Base-by-base conservation (phyloP, 2,329 filamentous ascomycete genomes). In the Trichoderma guizhouense region DNA sequence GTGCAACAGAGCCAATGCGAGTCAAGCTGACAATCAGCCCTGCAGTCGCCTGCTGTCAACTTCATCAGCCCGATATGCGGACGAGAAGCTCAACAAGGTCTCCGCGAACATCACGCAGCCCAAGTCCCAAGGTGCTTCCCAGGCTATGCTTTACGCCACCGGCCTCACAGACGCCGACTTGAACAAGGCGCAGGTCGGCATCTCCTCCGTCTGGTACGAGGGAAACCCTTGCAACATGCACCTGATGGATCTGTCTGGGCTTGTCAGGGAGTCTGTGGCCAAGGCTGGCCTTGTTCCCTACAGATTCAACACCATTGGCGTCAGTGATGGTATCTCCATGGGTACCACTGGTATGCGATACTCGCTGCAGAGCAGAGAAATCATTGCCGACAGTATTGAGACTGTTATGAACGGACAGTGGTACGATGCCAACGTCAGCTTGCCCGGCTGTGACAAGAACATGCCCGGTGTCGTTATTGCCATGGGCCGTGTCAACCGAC, bases 191-290 rank as follows among this genome's bases (percentile, higher is more conserved):
- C 97, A 99, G 86, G 92, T 99, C 77, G 96, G 96, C 76, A 98
- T 99, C 81, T 97, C 95, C 55, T 98, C 95, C 7, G 95, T 98
- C 73, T 99, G 96, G 96, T 98, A 95, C 84, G 92, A 94, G 77
- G 96, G 96, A 72, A 99, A 99, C 84, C 96, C 96, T 30, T 99
- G 96, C 87, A 99, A 99, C 85, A 99, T 98, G 95, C 96, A 99
- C 83, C 86, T 99, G 74, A 87, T 99, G 83, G 93, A 97, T 79
- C 89, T 99, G 73, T 97, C 93, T 80, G 87, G 92, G 81, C 85
- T 91, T 75, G 92, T 97, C 75, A 85, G 84, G 78, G 82, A 89
- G 76, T 89, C 87, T 15, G 87, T 90, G 53, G 83, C 83, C 71
- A 83, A 92, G 78, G 93, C 94, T 34, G 93, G 94, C 26, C 87